These are phyloP conservation scores for Marasmius tenuissimus DNA, from an alignment of 1,284 basidiomycete species.

Conservation along the genomic window DNA sequence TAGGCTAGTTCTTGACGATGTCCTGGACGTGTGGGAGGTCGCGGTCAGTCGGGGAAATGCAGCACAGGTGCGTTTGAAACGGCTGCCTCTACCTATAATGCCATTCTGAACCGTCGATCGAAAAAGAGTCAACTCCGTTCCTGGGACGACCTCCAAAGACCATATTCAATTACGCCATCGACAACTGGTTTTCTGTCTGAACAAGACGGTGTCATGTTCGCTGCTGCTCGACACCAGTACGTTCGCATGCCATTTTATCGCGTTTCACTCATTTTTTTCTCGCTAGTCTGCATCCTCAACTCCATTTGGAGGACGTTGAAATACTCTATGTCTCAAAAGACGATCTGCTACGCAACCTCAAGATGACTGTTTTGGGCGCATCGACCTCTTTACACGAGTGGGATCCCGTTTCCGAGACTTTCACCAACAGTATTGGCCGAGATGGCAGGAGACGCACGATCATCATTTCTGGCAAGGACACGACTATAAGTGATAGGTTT, in stretches of 20 bases:
- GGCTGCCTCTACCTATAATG: background rate
- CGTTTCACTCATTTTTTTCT: background rate
- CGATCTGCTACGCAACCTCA: constrained; percentile 52
- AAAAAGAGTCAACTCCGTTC: constrained; percentile 47
- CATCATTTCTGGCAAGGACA: constrained; percentile 54
- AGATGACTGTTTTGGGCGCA: constrained; percentile 56
- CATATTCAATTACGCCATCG: constrained; percentile 27
- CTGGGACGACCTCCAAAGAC: constrained; percentile 56
- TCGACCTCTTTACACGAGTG: constrained; percentile 66
- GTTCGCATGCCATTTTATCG: constrained; percentile 19
- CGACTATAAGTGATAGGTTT: constrained; percentile 55
- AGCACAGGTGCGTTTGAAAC: background rate
- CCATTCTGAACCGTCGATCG: background rate
- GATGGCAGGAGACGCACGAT: constrained; percentile 31
- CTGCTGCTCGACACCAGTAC: constrained; percentile 58
- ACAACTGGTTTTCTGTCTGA: constrained; percentile 64
- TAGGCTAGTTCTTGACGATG: no score
- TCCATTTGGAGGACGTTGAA: constrained; percentile 35
- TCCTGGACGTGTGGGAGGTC: background rate
- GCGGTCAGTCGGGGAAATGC: background rate
- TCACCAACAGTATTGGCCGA: constrained; percentile 35
- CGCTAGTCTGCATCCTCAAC: constrained; percentile 40
- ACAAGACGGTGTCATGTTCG: constrained; percentile 49
- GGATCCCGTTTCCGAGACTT: constrained; percentile 51
- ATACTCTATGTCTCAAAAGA: constrained; percentile 42